Conservation (phyloP, 2,329 filamentous ascomycete genomes). For the Epichloe amarillans region DNA sequence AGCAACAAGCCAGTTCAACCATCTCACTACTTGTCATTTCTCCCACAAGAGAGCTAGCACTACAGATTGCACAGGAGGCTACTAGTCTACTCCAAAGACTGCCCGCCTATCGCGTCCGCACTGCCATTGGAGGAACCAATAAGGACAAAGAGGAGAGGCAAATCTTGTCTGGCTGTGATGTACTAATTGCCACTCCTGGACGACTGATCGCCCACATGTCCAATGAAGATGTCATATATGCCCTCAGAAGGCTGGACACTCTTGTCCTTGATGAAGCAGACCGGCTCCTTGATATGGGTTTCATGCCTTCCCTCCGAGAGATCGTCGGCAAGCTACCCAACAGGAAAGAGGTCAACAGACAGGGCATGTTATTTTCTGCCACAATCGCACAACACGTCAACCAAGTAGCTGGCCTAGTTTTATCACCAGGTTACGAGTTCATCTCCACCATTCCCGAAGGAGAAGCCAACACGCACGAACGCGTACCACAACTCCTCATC, state of each 20-base stretch:
- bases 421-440: slow-evolving; percentile 62
- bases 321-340: slow-evolving; percentile 60
- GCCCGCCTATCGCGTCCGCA: slow-evolving; percentile 60
- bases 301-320: slow-evolving; percentile 64
- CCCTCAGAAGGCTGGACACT: slow-evolving; percentile 57
- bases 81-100: slow-evolving; percentile 56
- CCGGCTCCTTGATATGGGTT: slow-evolving; percentile 70
- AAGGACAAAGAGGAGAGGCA: slow-evolving; percentile 58
- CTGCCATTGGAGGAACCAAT: slow-evolving; percentile 71
- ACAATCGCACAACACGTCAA: slow-evolving; percentile 72
- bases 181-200: slow-evolving; percentile 71
- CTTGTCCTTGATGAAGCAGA: slow-evolving; percentile 78
- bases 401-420: slow-evolving; percentile 54
- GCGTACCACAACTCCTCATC: slow-evolving; percentile 61
- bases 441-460: slow-evolving; percentile 67
- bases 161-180: slow-evolving; percentile 60
- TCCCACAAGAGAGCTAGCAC: slow-evolving; percentile 56
- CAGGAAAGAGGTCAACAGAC: slow-evolving; percentile 42
- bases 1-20: slow-evolving; percentile 19
- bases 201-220: slow-evolving; percentile 67
- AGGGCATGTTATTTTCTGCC: slow-evolving; percentile 75
- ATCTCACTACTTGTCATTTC: slow-evolving; percentile 53
- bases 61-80: slow-evolving; percentile 61
- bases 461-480: slow-evolving; percentile 63
- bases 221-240: slow-evolving; percentile 54